Evolutionary conservation across 495 filamentous ascomycete genomes (phyloP).

Genomic region (Diplogelasinospora grovesii): DNA sequence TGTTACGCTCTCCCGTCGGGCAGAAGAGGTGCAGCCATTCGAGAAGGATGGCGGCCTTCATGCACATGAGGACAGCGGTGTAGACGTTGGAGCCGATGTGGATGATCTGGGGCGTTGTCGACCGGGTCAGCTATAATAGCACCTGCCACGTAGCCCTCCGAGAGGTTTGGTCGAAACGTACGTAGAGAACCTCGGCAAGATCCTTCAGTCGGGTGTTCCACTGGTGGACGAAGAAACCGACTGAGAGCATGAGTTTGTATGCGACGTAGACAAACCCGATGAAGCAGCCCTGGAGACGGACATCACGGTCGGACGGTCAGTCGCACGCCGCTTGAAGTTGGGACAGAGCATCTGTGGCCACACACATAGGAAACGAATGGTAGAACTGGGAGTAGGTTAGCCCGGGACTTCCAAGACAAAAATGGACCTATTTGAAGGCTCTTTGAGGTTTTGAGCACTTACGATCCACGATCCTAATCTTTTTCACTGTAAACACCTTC

Average conservation of each 20-base stretch:
- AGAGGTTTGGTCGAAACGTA: not conserved
- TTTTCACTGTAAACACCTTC: not conserved
- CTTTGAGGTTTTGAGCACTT: not conserved
- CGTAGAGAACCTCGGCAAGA: not conserved
- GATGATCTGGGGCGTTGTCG: conserved; percentile 8
- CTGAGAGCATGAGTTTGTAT: conserved; percentile 9
- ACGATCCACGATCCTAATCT: conserved; percentile 2
- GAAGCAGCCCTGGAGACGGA: too few relatives aligned
- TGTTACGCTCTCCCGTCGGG: conserved; percentile 8
- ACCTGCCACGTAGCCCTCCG: too few relatives aligned
- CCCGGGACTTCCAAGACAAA: not conserved
- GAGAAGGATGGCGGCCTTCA: conserved; percentile 32
- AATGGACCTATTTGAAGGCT: not conserved
- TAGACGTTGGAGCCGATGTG: conserved; percentile 20
- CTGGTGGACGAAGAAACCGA: conserved; percentile 25
- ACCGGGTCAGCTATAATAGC: not conserved
- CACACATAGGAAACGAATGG: conserved; percentile 15
- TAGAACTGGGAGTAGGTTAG: too few relatives aligned
- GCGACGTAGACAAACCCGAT: conserved; percentile 16
- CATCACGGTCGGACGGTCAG: too few relatives aligned
- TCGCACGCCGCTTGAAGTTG: too few relatives aligned
- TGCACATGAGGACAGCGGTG: conserved; percentile 13
- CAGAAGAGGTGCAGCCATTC: conserved; percentile 31
- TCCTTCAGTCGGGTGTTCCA: conserved; percentile 18
- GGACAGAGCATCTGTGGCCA: too few relatives aligned